Evolutionary conservation across 2,329 filamentous ascomycete species (phyloP).

Genomic region (Drechslerella dactyloides): DNA sequence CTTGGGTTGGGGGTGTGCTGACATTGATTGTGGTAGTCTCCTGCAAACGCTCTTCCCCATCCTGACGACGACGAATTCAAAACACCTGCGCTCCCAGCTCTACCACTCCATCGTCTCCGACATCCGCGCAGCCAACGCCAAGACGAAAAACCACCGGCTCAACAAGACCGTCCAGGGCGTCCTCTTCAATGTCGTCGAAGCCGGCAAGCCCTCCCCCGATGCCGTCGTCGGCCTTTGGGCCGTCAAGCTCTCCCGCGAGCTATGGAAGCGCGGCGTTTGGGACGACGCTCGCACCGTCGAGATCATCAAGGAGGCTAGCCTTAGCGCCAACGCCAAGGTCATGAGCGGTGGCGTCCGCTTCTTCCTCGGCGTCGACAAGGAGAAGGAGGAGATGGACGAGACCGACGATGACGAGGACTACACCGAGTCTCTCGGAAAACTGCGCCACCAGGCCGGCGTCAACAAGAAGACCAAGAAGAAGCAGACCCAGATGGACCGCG

Average conservation of each 20-base stretch:
- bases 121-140: conserved; percentile 83
- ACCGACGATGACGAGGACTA: conserved; percentile 79
- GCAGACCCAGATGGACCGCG: conserved; percentile 76
- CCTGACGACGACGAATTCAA: conserved; percentile 88
- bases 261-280: conserved; percentile 98
- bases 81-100: conserved; percentile 81
- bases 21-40: conserved; percentile 59
- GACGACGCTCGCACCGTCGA: conserved; percentile 93
- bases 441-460: conserved; percentile 84
- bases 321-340: conserved; percentile 93
- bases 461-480: conserved; percentile 97
- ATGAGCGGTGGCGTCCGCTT: conserved; percentile 85
- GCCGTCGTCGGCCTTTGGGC: conserved; percentile 90
- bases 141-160: conserved; percentile 85
- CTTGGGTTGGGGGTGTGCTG: conserved; percentile 39
- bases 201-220: conserved; percentile 63
- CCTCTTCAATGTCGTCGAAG: conserved; percentile 86
- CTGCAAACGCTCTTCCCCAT: conserved; percentile 94
- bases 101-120: conserved; percentile 91
- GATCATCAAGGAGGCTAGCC: conserved; percentile 91
- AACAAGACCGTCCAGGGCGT: conserved; percentile 94
- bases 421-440: conserved; percentile 60
- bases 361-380: conserved; percentile 94
- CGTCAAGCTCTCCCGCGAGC: conserved; percentile 89
- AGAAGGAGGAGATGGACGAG: conserved; percentile 89